These are phyloP conservation scores for Agaricus blazei DNA, from an alignment of 768 basidiomycete species.

Conservation along the genomic window DNA sequence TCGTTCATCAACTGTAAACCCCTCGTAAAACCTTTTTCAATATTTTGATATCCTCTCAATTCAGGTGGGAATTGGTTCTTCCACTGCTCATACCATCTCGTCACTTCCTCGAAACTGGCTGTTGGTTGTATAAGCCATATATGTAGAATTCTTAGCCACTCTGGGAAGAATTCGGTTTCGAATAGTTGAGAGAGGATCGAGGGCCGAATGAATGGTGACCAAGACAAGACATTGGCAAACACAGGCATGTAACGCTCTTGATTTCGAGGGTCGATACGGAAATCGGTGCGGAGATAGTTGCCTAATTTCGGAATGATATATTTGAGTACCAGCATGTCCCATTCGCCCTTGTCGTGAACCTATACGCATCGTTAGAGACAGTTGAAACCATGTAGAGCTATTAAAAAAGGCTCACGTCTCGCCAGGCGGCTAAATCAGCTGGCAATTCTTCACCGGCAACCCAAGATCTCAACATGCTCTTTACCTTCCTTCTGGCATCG, in stretches of 20 bases:
- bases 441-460: slow-evolving; percentile 65
- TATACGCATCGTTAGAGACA: slow-evolving; percentile 20
- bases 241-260: slow-evolving; percentile 74
- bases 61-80: slow-evolving; percentile 70
- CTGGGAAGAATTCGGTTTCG: slow-evolving; percentile 92
- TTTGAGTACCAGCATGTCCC: slow-evolving; percentile 89
- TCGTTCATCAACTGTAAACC: slow-evolving; percentile 93
- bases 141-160: slow-evolving; percentile 90
- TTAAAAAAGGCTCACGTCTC: slow-evolving; percentile 48
- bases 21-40: slow-evolving; percentile 77
- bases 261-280: slow-evolving; percentile 85
- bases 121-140: slow-evolving; percentile 90
- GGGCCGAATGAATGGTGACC: slow-evolving; percentile 68
- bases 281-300: slow-evolving; percentile 72
- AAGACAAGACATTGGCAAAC: slow-evolving; percentile 68
- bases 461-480: slow-evolving; percentile 76
- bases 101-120: slow-evolving; percentile 88
- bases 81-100: slow-evolving; percentile 92
- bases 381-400: not conserved
- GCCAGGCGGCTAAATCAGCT: slow-evolving; percentile 75
- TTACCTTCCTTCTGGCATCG: slow-evolving; percentile 84
- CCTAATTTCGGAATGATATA: slow-evolving; percentile 91
- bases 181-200: slow-evolving; percentile 81
- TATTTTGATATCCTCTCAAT: slow-evolving; percentile 58
- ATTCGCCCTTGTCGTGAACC: slow-evolving; percentile 77